Evolutionary conservation across 495 filamentous ascomycete genomes (phyloP), one percentile per base, ranked within the genome.

Genomic region (Neurospora tetrasperma): DNA sequence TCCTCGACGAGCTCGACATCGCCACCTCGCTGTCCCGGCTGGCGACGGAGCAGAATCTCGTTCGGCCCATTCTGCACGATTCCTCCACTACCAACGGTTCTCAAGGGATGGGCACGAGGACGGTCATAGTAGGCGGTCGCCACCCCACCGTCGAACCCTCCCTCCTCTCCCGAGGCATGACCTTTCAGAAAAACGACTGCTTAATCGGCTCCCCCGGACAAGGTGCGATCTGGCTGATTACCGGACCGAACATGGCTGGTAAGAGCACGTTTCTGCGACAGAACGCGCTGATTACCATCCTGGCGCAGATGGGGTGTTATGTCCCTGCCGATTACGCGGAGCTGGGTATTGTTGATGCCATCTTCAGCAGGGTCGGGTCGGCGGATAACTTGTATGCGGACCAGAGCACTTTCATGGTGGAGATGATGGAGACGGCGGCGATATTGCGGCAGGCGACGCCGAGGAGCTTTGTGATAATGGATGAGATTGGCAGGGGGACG

Each of bases 211-310:
- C 71, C 5, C 74, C 73, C 9, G 86, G 84, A 35, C 76, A 84
- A 46, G 91, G 95, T 75, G 84, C 88, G 4, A 86, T 94, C 54
- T 95, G 93, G 91, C 87, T 99, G 38, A 92, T 99, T 74, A 98
- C 95, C 1, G 96, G 96, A 0, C 96, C 96, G n/a, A 99, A 99
- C 83, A 99, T 99, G 96, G 96, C 91, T 7, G 96, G 96, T 40
- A 99, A 99, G 82, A 93, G 90, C 78, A 99, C 96, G 0, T 99
- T 96, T 78, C 84, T 99, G 4, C 90, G 96, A 3, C 96, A 98
- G 72, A 98, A 97, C 82, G 96, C 96, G 1, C 84, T 99, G 71
- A 96, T 98, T 76, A 92, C 91, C 6, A 93, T 99, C 72, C 87
- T 99, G 10, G 94, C 96, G 0, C 96, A 99, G 80, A 90, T 92